Conservation (phyloP, 305 asterid genomes). For the Caryopteris hybrid region DNA sequence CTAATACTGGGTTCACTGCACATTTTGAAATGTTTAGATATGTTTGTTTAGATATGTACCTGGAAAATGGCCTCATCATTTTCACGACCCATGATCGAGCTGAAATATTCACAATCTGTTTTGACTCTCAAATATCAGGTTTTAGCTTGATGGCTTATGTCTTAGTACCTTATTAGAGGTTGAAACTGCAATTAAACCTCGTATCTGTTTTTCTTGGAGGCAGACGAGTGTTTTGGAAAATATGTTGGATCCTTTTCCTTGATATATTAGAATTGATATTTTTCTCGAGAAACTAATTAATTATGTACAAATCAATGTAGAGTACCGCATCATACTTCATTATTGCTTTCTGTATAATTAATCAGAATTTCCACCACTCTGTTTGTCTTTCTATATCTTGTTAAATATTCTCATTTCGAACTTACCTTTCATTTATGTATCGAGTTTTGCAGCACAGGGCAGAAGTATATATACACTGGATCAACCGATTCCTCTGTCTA, state of each 20-base stretch:
- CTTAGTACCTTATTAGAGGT: not conserved
- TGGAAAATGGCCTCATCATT: not conserved
- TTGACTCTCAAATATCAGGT: not conserved
- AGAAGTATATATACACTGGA: conserved; percentile 87
- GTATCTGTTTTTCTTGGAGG: not conserved
- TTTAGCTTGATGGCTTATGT: not conserved
- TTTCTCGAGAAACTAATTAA: not conserved
- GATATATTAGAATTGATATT: not conserved
- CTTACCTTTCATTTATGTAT: conserved; percentile 16
- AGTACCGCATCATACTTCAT: not conserved
- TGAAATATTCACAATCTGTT: not conserved
- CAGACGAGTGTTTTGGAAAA: not conserved
- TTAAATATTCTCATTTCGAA: not conserved
- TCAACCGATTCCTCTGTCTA: conserved; percentile 68
- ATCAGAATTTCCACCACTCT: not conserved
- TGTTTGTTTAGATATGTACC: not conserved
- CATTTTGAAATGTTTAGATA: not conserved
- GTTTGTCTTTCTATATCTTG: not conserved
- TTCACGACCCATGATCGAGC: not conserved
- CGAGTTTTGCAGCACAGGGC: conserved; percentile 81
- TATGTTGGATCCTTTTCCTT: not conserved
- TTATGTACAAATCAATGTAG: too few relatives aligned
- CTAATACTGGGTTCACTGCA: not conserved
- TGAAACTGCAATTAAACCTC: not conserved
- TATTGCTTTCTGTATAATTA: not conserved